Evolutionary conservation across 352 stramenopile genomes (phyloP).

Genomic region (Phytophthora quininea): DNA sequence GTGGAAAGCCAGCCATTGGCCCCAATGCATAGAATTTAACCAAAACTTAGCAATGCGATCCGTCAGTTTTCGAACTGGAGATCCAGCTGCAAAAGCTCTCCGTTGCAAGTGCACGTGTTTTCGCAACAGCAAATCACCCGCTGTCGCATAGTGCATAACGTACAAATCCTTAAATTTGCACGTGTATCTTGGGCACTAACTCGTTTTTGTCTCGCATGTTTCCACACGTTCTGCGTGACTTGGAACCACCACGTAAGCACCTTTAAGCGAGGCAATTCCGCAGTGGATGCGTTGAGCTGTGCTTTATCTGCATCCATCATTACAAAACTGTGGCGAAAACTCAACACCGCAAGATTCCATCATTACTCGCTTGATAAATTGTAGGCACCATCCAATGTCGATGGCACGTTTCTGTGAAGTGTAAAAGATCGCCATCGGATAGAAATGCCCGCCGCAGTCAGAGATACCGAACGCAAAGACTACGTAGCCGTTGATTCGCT

Average conservation of each 20-base stretch:
- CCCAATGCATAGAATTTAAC: not conserved
- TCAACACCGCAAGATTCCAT: not conserved
- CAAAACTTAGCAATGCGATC: slow-evolving; percentile 8
- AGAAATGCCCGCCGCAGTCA: slow-evolving; percentile 1
- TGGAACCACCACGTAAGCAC: slow-evolving; percentile 15
- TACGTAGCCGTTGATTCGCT: not conserved
- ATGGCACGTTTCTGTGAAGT: slow-evolving; percentile 2
- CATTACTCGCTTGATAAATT: slow-evolving; percentile 1
- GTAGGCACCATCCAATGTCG: slow-evolving; percentile 9
- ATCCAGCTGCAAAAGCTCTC: not conserved
- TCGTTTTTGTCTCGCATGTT: not conserved
- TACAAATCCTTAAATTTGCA: slow-evolving; percentile 5
- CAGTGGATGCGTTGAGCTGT: slow-evolving; percentile 5
- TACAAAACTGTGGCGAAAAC: not conserved
- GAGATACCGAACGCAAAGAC: slow-evolving; percentile 13
- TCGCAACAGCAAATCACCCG: not conserved
- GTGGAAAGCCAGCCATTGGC: slow-evolving; percentile 2
- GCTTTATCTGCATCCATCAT: slow-evolving; percentile 11
- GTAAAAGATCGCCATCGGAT: not conserved
- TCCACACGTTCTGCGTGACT: slow-evolving; percentile 9
- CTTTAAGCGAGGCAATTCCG: not conserved
- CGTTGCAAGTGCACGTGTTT: not conserved
- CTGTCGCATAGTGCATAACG: slow-evolving; percentile 5
- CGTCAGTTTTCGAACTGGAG: not conserved
- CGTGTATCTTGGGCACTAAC: not conserved